A percentile compares a stretch with the other conserved stretches of the same genome.
Evolutionary conservation across 495 filamentous ascomycete species (phyloP).

Genomic region (Parathielavia appendiculata): DNA sequence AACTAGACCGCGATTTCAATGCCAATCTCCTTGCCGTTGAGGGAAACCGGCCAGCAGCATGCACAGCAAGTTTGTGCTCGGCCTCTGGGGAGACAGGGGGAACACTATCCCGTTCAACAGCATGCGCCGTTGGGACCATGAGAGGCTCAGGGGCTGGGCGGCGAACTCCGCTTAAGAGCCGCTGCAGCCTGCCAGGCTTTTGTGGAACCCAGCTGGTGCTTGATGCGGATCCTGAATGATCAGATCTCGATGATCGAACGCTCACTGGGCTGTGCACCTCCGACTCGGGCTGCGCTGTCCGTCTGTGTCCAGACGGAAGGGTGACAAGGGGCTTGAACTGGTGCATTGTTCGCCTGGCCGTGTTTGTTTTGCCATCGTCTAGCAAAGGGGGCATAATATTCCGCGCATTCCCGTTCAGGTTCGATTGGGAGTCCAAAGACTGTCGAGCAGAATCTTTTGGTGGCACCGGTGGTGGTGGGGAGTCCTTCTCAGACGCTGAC

Average conservation of each 20-base stretch:
- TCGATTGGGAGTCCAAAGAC: constrained; percentile 7
- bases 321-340: constrained; percentile 12
- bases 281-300: constrained; percentile 22
- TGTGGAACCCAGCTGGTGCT: constrained; percentile 35
- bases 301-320: background rate
- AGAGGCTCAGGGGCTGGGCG: constrained; percentile 22
- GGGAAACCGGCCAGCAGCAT: constrained; percentile 24
- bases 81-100: constrained; percentile 33
- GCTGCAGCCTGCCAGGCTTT: constrained; percentile 37
- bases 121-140: constrained; percentile 31
- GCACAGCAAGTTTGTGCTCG: constrained; percentile 35
- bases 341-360: constrained; percentile 5
- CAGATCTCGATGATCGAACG: constrained; percentile 25
- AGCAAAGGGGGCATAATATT: constrained; percentile 6
- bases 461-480: constrained; percentile 32
- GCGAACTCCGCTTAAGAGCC: constrained; percentile 38
- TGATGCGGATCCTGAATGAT: constrained; percentile 26
- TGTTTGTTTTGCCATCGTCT: background rate
- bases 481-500: constrained; percentile 15
- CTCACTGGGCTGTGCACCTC: constrained; percentile 26
- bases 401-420: constrained; percentile 1
- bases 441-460: constrained; percentile 25
- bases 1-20: constrained; percentile 31
- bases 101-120: constrained; percentile 26
- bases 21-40: constrained; percentile 33